Conservation (phyloP, 495 filamentous ascomycete species). For the Aspergillus cavernicola region DNA sequence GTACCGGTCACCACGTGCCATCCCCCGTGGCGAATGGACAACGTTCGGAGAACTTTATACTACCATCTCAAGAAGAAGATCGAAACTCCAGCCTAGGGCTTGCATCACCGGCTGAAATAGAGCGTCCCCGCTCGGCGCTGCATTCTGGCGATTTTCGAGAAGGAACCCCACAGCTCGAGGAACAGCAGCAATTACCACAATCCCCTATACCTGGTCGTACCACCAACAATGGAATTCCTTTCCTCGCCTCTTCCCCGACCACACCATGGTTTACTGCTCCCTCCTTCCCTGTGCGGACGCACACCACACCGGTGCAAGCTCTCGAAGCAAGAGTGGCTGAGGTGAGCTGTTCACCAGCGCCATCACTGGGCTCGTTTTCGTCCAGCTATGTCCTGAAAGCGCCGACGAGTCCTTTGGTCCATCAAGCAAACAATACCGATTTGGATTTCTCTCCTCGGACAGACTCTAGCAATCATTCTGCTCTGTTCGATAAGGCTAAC, state of each 20-base stretch:
- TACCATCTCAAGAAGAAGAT: not conserved
- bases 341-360: conserved; percentile 42
- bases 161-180: conserved; percentile 35
- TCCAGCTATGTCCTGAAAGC: conserved; percentile 81
- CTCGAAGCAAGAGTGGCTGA: conserved; percentile 16
- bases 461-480: conserved; percentile 26
- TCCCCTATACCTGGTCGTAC: conserved; percentile 21
- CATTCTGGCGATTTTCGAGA: conserved; percentile 86
- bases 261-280: conserved; percentile 46
- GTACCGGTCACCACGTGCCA: conserved; percentile 12
- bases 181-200: conserved; percentile 19
- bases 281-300: conserved; percentile 20
- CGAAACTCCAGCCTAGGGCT: conserved; percentile 21
- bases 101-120: conserved; percentile 55
- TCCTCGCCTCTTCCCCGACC: conserved; percentile 43
- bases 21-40: conserved; percentile 7
- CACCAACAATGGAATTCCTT: conserved; percentile 16
- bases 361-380: conserved; percentile 71
- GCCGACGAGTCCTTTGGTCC: conserved; percentile 87
- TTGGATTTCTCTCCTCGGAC: conserved; percentile 57
- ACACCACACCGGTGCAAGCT: conserved; percentile 15
- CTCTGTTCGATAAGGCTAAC: conserved; percentile 43
- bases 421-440: conserved; percentile 86
- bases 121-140: conserved; percentile 80
- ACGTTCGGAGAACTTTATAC: not conserved